A percentile compares a stretch with the other conserved stretches of the same genome.
These are phyloP conservation scores for Verbascum thapsus DNA, from an alignment of 257 asterid genomes.

Conservation along the genomic window DNA sequence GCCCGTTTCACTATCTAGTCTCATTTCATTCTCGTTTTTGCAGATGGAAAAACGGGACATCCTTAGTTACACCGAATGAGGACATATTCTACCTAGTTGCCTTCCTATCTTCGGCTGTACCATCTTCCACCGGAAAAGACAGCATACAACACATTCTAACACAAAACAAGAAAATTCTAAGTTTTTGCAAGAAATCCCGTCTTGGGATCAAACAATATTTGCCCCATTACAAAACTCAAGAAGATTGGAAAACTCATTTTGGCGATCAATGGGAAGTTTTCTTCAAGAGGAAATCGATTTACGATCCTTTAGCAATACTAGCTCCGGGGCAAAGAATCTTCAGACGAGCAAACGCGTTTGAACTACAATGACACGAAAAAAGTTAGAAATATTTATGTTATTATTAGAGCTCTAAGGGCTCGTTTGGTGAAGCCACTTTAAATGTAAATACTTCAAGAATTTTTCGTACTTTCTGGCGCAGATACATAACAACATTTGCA, in stretches of 20 bases:
- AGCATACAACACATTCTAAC: conserved; percentile 58
- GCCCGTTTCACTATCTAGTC: neutral
- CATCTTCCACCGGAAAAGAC: conserved; percentile 69
- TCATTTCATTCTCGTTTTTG: conserved; percentile 24
- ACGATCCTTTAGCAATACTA: conserved; percentile 86
- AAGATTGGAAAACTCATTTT: conserved; percentile 89
- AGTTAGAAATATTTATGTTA: conserved; percentile 13
- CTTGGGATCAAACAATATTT: conserved; percentile 83
- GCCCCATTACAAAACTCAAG: conserved; percentile 69
- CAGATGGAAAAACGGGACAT: conserved; percentile 84
- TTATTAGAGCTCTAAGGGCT: conserved; percentile 28
- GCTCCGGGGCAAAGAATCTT: conserved; percentile 95
- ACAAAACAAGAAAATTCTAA: conserved; percentile 60
- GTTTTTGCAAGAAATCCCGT: conserved; percentile 44
- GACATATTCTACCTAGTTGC: conserved; percentile 80
- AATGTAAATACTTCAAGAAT: conserved; percentile 28
- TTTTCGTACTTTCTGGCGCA: conserved; percentile 24
- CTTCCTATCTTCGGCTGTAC: conserved; percentile 70
- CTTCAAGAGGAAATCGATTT: conserved; percentile 57
- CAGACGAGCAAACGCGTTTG: conserved; percentile 44
- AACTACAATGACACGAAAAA: conserved; percentile 34
- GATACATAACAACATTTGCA: conserved; percentile 3
- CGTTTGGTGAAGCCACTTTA: conserved; percentile 21
- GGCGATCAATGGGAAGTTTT: conserved; percentile 78
- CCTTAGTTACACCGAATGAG: conserved; percentile 76